Percentiles rank a stretch among this genome's conserved stretches.
phyloP scores from a whole-genome alignment of 805 yeast species.

The Huiozyma naganishii region DNA sequence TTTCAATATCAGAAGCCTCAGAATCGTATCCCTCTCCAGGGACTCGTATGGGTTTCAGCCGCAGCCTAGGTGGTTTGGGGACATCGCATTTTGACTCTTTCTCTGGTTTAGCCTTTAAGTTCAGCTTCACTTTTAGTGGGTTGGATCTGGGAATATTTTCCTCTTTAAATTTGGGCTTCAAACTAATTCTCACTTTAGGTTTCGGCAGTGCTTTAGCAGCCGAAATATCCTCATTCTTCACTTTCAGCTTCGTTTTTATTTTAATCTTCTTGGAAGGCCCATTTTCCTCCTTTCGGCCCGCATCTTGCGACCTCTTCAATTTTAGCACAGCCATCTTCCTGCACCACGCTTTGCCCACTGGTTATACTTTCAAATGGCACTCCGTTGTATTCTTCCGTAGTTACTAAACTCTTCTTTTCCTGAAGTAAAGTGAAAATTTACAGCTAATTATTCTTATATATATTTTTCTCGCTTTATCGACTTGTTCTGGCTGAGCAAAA shows the following conservation, averaged over 20 bases:
- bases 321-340: conserved; percentile 19
- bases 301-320: conserved; percentile 19
- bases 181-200: conserved; percentile 18
- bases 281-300: conserved; percentile 1
- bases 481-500: no score
- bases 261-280: conserved; percentile 4
- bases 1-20: conserved; percentile 92
- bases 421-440: no score
- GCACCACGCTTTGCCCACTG: background rate
- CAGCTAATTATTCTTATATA: no score
- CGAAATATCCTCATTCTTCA: conserved; percentile 8
- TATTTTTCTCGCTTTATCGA: no score
- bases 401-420: no score
- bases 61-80: conserved; percentile 33
- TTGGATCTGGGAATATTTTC: conserved; percentile 3
- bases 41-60: conserved; percentile 50
- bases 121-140: conserved; percentile 16
- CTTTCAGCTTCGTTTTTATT: conserved; percentile 3
- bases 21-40: conserved; percentile 96
- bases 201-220: conserved; percentile 4
- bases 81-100: conserved; percentile 19
- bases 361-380: background rate
- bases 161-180: conserved; percentile 9
- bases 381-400: no score
- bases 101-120: conserved; percentile 16